Conservation (phyloP, 108 stramenopile species). For the Schizochytrium sp. region DNA sequence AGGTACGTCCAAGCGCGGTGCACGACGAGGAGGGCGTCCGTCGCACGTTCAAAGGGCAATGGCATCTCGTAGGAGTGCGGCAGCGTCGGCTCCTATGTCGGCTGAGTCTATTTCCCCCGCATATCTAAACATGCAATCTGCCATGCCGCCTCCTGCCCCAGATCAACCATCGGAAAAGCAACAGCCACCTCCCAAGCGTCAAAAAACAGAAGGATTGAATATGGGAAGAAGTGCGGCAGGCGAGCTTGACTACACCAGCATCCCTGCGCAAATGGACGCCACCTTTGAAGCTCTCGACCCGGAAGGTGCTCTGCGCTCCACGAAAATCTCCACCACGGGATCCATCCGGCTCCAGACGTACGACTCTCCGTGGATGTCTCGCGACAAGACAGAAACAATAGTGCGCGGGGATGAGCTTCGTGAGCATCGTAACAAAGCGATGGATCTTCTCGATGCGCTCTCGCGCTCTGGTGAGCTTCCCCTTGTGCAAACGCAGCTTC, state of each 20-base stretch:
- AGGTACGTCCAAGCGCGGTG: too few species aligned
- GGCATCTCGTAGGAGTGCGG: neutral
- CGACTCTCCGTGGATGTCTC: neutral
- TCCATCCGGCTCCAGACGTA: neutral
- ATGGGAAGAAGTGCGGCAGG: neutral
- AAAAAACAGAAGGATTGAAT: neutral
- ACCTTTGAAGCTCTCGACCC: constrained; percentile 48
- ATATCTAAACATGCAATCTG: too few species aligned
- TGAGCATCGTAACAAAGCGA: constrained; percentile 59
- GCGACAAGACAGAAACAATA: constrained; percentile 35
- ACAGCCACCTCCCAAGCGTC: neutral
- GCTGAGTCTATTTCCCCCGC: too few species aligned
- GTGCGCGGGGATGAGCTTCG: constrained; percentile 37
- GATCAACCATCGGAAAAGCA: neutral
- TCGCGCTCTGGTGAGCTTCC: constrained; percentile 65
- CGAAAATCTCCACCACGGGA: constrained; percentile 46
- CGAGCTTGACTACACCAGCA: constrained; percentile 50
- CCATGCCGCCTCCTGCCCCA: neutral
- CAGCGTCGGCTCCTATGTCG: too few species aligned
- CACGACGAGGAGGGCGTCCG: too few species aligned
- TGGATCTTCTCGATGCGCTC: constrained; percentile 70
- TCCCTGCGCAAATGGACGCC: constrained; percentile 57
- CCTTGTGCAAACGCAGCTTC: constrained; percentile 56
- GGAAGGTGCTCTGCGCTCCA: constrained; percentile 52
- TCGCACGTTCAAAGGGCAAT: neutral